Base-by-base conservation (phyloP, 805 yeast genomes). In the Kazachstania kunashirensis region DNA sequence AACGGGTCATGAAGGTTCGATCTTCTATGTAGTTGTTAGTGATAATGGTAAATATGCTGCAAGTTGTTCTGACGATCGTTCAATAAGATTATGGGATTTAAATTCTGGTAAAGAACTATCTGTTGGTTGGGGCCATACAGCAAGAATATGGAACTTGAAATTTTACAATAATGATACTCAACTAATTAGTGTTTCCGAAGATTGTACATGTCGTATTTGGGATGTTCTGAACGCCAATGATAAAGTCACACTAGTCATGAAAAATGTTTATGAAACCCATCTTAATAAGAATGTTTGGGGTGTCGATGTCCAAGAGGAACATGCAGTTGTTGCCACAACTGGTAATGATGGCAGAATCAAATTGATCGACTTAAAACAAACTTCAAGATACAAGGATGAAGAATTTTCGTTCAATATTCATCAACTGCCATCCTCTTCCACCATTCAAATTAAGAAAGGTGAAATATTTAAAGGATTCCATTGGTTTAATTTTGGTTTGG, bases 121-220 rank as follows among this genome's bases (percentile, higher is more conserved):
- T 1, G 73, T 77, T 19, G 96, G 95, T 0, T 92, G 96, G 96
- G 98, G 97, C 11, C 98, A 92, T 54, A 79, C 82, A 1, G 89
- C 97, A 0, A 72, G 98, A 53, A 88, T 92, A 28, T 92, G 98
- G 98, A 71, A 73, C 29, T 62, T 89, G 31, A 67, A 67, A 34
- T 84, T 84, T 52, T 71, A 64, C 40, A 61, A 62, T 5, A 47
- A 56, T 13, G 59, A 58, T 31, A 52, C 46, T 5, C 56, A 62
- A 5, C 47, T 78, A 1, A 63, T 84, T 12, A 76, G 94, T 56
- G 75, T 78, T 18, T 78, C 94, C 5, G 98, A 92, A 56, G 98
- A 92, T 57, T 75, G 88, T 48, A 79, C 95, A 0, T 73, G 83
- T 9, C 70, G 96, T 43, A 55, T 79, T 0, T 92, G 98, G 98